A percentile compares a stretch with the other conserved stretches of the same genome.
Evolutionary conservation across 176 grass and related monocot genomes (phyloP).

Genomic region (Cocos nucifera): DNA sequence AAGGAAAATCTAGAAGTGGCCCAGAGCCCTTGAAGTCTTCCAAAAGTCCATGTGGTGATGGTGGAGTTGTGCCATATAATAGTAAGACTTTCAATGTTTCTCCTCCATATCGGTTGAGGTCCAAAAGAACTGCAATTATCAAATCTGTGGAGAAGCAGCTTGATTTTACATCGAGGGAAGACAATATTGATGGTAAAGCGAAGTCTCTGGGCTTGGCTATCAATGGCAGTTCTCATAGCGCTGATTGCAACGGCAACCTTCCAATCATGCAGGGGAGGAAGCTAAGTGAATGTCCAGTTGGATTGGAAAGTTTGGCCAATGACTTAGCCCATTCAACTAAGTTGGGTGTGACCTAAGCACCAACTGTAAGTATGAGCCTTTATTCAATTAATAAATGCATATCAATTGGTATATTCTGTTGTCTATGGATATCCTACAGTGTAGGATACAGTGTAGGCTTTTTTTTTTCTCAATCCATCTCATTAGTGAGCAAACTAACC

Average conservation of each 20-base stretch:
- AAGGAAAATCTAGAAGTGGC: slow-evolving; percentile 17
- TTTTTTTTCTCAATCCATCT: no score
- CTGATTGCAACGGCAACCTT: slow-evolving; percentile 22
- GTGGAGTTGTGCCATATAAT: slow-evolving; percentile 12
- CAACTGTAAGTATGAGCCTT: slow-evolving; percentile 29
- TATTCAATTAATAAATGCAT: not conserved
- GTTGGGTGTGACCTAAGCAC: slow-evolving; percentile 26
- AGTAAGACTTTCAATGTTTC: slow-evolving; percentile 55
- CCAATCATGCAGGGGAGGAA: slow-evolving; percentile 20
- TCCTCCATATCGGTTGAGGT: slow-evolving; percentile 66
- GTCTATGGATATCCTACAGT: no score
- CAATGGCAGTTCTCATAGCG: slow-evolving; percentile 21
- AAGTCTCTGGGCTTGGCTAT: slow-evolving; percentile 30
- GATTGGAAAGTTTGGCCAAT: slow-evolving; percentile 28
- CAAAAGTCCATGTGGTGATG: slow-evolving; percentile 33
- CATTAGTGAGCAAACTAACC: no score
- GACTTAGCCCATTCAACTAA: slow-evolving; percentile 19
- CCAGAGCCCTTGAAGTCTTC: slow-evolving; percentile 31
- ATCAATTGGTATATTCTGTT: no score
- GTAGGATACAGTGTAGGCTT: no score
- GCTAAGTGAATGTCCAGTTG: slow-evolving; percentile 16
- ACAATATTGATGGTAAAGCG: slow-evolving; percentile 25
- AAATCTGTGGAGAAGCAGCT: slow-evolving; percentile 81
- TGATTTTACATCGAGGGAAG: slow-evolving; percentile 59
- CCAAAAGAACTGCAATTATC: slow-evolving; percentile 50